These are phyloP conservation scores for Fraxinus floribunda DNA, from an alignment of 305 asterid genomes.

Conservation along the genomic window DNA sequence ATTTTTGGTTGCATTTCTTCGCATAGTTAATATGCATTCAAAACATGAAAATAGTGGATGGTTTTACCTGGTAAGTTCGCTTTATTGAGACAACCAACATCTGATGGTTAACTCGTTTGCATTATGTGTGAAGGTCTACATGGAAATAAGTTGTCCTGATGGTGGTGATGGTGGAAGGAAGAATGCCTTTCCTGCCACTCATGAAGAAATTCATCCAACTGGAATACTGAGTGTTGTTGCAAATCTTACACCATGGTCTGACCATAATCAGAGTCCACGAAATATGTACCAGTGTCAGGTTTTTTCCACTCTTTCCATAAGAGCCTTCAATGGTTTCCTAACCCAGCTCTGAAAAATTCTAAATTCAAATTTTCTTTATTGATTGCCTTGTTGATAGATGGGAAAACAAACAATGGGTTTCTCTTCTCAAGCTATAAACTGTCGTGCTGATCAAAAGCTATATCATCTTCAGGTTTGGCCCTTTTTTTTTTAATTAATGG, in stretches of 20 bases:
- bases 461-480: slow-evolving; percentile 93
- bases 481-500: not conserved
- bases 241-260: slow-evolving; percentile 96
- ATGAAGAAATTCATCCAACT: slow-evolving; percentile 94
- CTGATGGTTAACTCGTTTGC: slow-evolving; percentile 12
- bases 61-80: not conserved
- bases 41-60: slow-evolving; percentile 25
- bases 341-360: not conserved
- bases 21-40: slow-evolving; percentile 17
- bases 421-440: slow-evolving; percentile 71
- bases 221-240: slow-evolving; percentile 92
- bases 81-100: not conserved
- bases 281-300: slow-evolving; percentile 99
- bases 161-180: slow-evolving; percentile 93
- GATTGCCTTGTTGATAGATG: slow-evolving; percentile 58
- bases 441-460: slow-evolving; percentile 96
- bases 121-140: slow-evolving; percentile 61
- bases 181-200: slow-evolving; percentile 77
- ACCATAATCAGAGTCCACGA: slow-evolving; percentile 99
- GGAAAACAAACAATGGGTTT: slow-evolving; percentile 97
- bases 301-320: slow-evolving; percentile 27
- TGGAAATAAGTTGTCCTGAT: slow-evolving; percentile 96
- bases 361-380: slow-evolving; percentile 22
- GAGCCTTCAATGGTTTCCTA: slow-evolving; percentile 3
- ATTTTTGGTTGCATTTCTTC: slow-evolving; percentile 12